Percentiles rank a stretch among this genome's conserved stretches.
Evolutionary conservation across 768 basidiomycete species (phyloP).

Genomic region (Suillus americanus): DNA sequence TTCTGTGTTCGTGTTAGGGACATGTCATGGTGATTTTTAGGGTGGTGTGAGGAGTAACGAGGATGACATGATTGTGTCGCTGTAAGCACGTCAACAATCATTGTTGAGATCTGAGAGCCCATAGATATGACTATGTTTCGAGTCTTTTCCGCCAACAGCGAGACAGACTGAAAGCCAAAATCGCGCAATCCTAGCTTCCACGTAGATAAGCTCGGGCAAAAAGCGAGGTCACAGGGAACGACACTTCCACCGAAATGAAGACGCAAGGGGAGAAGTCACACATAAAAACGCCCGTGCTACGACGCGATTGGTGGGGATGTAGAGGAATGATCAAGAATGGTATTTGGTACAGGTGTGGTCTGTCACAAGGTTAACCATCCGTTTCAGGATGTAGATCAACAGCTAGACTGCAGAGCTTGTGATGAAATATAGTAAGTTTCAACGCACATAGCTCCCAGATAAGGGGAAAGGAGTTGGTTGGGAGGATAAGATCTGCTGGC

Average conservation of each 20-base stretch:
- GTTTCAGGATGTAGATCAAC: not conserved
- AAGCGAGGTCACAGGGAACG: constrained; percentile 14
- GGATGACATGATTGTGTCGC: not conserved
- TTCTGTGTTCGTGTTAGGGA: not conserved
- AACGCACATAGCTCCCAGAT: constrained; percentile 16
- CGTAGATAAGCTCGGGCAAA: constrained; percentile 5
- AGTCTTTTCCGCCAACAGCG: not conserved
- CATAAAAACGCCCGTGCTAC: constrained; percentile 12
- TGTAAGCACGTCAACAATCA: not conserved
- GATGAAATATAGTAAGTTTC: constrained; percentile 5
- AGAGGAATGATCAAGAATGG: not conserved
- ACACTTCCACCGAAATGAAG: constrained; percentile 17
- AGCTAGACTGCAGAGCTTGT: not conserved
- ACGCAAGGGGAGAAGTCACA: constrained; percentile 8
- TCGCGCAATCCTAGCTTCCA: constrained; percentile 10
- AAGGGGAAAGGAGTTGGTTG: constrained; percentile 21
- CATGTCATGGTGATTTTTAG: not conserved
- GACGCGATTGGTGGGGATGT: constrained; percentile 26
- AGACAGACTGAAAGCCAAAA: constrained; percentile 20
- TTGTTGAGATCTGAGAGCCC: not conserved
- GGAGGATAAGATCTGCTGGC: constrained; percentile 19
- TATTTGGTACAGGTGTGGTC: not conserved
- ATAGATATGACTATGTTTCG: not conserved
- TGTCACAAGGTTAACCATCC: not conserved
- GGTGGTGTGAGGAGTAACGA: not conserved